phyloP scores from a whole-genome alignment of 805 yeast genomes.

The Starmerella stellata region DNA sequence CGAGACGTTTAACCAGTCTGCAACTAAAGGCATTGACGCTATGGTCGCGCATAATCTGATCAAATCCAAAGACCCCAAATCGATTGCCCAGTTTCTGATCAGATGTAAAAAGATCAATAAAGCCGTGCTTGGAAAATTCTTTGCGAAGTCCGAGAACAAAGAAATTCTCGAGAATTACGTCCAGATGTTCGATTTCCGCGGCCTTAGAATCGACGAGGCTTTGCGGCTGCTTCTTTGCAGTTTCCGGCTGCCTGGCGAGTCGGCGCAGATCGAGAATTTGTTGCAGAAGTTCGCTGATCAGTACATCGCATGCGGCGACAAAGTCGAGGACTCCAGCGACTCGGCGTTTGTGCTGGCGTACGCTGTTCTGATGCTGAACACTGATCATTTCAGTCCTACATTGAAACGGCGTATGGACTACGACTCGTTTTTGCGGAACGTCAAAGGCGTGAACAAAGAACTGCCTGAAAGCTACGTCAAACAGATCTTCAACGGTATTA shows the following conservation, averaged over 20 bases:
- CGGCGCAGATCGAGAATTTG: slow-evolving; percentile 87
- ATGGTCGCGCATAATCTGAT: slow-evolving; percentile 53
- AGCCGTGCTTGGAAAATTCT: slow-evolving; percentile 65
- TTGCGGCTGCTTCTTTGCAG: slow-evolving; percentile 61
- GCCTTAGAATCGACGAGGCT: slow-evolving; percentile 81
- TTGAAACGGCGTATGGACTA: slow-evolving; percentile 81
- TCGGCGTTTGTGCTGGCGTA: slow-evolving; percentile 78
- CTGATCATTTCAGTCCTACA: slow-evolving; percentile 84
- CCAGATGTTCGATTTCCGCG: slow-evolving; percentile 51
- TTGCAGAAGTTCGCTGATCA: slow-evolving; percentile 72
- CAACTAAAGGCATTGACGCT: slow-evolving; percentile 52
- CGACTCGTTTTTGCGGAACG: slow-evolving; percentile 60
- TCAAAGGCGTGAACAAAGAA: slow-evolving; percentile 66
- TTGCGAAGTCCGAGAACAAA: slow-evolving; percentile 57
- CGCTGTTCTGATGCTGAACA: slow-evolving; percentile 83
- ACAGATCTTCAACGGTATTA: slow-evolving; percentile 61
- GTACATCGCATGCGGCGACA: slow-evolving; percentile 35
- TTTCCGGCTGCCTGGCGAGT: slow-evolving; percentile 90
- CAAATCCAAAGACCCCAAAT: slow-evolving; percentile 28
- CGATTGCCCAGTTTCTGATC: slow-evolving; percentile 58
- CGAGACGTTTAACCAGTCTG: slow-evolving; percentile 56
- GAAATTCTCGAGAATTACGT: slow-evolving; percentile 48
- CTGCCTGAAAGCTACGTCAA: slow-evolving; percentile 75
- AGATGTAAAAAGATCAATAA: slow-evolving; percentile 73
- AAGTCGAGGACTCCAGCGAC: slow-evolving; percentile 51